Evolutionary conservation across 2,329 filamentous ascomycete species (phyloP).

Genomic region (Madurella fahalii): DNA sequence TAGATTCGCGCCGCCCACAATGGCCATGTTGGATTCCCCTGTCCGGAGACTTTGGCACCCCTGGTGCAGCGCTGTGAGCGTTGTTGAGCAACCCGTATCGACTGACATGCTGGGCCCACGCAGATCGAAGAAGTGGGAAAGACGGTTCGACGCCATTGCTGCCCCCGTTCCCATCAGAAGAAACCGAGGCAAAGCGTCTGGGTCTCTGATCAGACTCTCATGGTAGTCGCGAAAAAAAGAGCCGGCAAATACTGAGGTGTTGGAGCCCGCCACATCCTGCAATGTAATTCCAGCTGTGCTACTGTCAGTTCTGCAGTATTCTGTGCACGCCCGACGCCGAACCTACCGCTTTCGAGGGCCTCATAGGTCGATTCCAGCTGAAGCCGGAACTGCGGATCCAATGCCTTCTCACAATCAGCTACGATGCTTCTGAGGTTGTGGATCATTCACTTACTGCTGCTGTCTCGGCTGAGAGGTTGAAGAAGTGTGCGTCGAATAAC

Average conservation of each 20-base stretch:
- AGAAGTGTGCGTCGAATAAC: conserved; percentile 31
- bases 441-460: conserved; percentile 24
- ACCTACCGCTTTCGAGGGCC: conserved; percentile 29
- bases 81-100: conserved; percentile 45
- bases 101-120: conserved; percentile 40
- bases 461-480: conserved; percentile 29
- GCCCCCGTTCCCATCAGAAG: conserved; percentile 34
- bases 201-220: conserved; percentile 25
- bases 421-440: too few species aligned
- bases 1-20: conserved; percentile 26
- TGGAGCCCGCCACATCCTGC: conserved; percentile 27
- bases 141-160: conserved; percentile 37
- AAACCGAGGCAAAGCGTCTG: conserved; percentile 28
- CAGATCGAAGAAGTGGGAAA: conserved; percentile 41
- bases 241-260: conserved; percentile 34
- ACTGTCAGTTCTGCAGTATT: neutral
- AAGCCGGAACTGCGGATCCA: conserved; percentile 30
- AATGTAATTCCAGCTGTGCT: conserved; percentile 27
- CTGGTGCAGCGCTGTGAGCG: conserved; percentile 39
- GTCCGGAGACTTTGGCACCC: conserved; percentile 33
- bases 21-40: conserved; percentile 27
- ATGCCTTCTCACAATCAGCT: conserved; percentile 10
- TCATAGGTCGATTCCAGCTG: conserved; percentile 33
- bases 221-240: conserved; percentile 32
- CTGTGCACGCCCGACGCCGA: neutral